phyloP scores from a whole-genome alignment of 805 yeast genomes.

The Sugiyamaella qingdaonensis region DNA sequence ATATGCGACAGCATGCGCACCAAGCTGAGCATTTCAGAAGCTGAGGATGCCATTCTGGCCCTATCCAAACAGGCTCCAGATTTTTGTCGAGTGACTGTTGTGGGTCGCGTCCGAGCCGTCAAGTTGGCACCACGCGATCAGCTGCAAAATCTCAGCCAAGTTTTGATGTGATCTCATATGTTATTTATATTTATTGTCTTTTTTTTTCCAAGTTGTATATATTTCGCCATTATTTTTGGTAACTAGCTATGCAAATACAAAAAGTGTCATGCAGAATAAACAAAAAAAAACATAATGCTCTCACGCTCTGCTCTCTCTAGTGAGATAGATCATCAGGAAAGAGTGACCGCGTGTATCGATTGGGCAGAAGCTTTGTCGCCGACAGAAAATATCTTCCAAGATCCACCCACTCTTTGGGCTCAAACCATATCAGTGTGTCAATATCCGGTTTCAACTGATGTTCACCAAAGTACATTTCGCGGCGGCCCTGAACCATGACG shows the following conservation, averaged over 20 bases:
- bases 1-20: constrained; percentile 20
- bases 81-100: constrained; percentile 24
- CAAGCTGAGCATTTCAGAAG: constrained; percentile 25
- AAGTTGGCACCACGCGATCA: constrained; percentile 2
- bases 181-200: background rate
- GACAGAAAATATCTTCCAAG: background rate
- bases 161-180: background rate
- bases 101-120: constrained; percentile 25
- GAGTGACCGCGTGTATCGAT: background rate
- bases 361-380: background rate
- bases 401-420: background rate
- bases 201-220: too few relatives aligned
- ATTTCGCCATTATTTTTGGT: background rate
- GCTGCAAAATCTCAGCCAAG: too few relatives aligned
- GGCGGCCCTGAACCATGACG: background rate
- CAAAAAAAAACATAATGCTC: background rate
- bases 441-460: background rate
- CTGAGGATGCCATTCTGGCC: constrained; percentile 21
- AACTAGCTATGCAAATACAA: background rate
- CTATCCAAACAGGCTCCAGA: constrained; percentile 22
- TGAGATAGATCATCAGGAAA: background rate
- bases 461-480: background rate
- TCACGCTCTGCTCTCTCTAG: too few relatives aligned
- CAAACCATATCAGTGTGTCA: background rate
- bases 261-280: background rate